These are phyloP conservation scores for Coemansia sp. DNA, from an alignment of 192 early-diverging fungal genomes.

Conservation along the genomic window DNA sequence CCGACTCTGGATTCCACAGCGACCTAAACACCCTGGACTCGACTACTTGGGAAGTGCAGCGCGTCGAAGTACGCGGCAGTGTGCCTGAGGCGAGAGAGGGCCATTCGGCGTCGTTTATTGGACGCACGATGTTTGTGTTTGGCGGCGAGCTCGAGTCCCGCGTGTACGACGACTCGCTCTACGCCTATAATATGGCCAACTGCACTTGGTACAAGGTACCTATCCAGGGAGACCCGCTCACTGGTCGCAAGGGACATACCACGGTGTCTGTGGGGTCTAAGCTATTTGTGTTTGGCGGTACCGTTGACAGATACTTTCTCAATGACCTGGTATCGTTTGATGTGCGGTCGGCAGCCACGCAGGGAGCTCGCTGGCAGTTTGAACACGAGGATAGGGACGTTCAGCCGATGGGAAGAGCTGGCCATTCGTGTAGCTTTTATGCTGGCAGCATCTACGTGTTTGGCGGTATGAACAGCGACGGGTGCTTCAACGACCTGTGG, in stretches of 20 bases:
- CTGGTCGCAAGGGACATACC: slow-evolving; percentile 52
- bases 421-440: slow-evolving; percentile 52
- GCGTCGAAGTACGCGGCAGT: slow-evolving; percentile 26
- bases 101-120: slow-evolving; percentile 52
- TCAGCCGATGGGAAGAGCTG: slow-evolving; percentile 32
- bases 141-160: slow-evolving; percentile 46
- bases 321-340: slow-evolving; percentile 54
- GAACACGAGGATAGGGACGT: slow-evolving; percentile 21
- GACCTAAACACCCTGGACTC: slow-evolving; percentile 48
- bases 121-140: slow-evolving; percentile 58
- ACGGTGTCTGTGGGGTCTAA: slow-evolving; percentile 44
- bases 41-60: slow-evolving; percentile 34
- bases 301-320: slow-evolving; percentile 37
- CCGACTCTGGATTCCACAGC: slow-evolving; percentile 34
- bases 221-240: slow-evolving; percentile 40
- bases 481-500: slow-evolving; percentile 57
- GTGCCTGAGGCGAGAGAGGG: slow-evolving; percentile 47
- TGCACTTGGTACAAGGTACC: slow-evolving; percentile 55
- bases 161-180: slow-evolving; percentile 47
- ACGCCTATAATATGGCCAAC: slow-evolving; percentile 54
- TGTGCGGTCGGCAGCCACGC: slow-evolving; percentile 36
- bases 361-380: slow-evolving; percentile 46
- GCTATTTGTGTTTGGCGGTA: slow-evolving; percentile 52
- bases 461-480: slow-evolving; percentile 50
- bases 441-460: slow-evolving; percentile 48